Base-by-base conservation (phyloP, 345 rosid genomes). In the Populus ilicifolia region DNA sequence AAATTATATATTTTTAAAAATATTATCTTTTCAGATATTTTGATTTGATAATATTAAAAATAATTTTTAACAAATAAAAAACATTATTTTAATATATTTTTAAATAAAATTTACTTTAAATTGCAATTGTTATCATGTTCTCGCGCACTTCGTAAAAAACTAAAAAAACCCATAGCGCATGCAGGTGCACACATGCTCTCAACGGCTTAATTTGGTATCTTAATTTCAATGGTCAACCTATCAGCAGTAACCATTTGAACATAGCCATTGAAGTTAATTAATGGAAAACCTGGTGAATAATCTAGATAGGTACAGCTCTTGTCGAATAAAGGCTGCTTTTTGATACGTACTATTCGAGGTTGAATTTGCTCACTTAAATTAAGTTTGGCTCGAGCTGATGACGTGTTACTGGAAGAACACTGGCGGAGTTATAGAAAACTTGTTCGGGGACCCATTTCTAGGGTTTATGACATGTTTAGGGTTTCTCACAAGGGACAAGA, bases 391-490 rank as follows among this genome's bases (percentile, higher is more conserved):
- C 1, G 20, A 16, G 38, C 7, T 16, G n/a, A 20, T 20, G 11
- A 52, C 52, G 43, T 6, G 8, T 41, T 41, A 9, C 27, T 7
- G 11, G 9, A 27, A 17, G 10, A 50, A 52, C 18, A 23, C 2
- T 44, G n/a, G 13, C 6, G 5, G 33, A 10, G 71, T 13, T 33
- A 20, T 8, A 48, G 18, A 33, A 35, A 20, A 6, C 20, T 67
- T 8, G n/a, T 30, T 65, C 17, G 3, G 44, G 13, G 21, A 5
- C 25, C 50, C 18, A 75, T 68, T 68, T 38, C 25, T 68, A 38
- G 56, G 73, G 67, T 75, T 76, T 38, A 9, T 5, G 56, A 18
- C 72, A 35, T 35, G 8, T 66, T 36, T 50, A 67, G 72, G 78
- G 41, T 52, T 67, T 56, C 17, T 6, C 46, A 36, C 18, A 21